Base-by-base conservation (phyloP, 208 protist species). In the Crithidia acanthocephali region DNA sequence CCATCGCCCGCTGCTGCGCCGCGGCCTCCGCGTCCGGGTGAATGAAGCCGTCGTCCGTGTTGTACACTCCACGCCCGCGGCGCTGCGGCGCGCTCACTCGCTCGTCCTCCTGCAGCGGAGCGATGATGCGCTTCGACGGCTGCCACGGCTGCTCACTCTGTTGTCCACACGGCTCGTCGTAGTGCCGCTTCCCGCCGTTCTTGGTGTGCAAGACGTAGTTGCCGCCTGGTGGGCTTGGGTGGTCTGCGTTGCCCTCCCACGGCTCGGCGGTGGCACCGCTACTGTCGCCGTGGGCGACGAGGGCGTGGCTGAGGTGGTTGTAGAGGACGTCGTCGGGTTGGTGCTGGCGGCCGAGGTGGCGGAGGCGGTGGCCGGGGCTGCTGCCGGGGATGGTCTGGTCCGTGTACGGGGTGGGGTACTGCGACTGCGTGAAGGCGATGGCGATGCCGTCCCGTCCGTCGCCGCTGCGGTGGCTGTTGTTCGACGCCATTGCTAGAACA, bases 341-440 rank as follows among this genome's bases (percentile, higher is more conserved):
- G 71, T 82, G 77, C n/a, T 66, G 59, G 9, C 87, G 76, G 40
- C 87, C 85, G 2, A 90, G 63, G 48, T 44, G 75, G 8, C 48
- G 70, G 44, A 65, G 22, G n/a, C 75, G 74, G 58, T 92, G 76
- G 13, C 81, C 85, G 16, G 90, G 87, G 18, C 65, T 80, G 73
- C 85, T 88, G 33, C 90, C 90, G 22, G 87, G 84, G 40, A 95
- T 88, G 33, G 33, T 81, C 48, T 87, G 77, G 69, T 95, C 90
- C 0, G 64, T 68, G 68, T 88, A 90, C 22, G 87, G 81, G 2
- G 87, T 91, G 18, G 87, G 61, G 76, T 95, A 95, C 27, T 74
- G 42, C 15, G 90, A 95, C 32, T 79, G 8, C 6, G 79, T 82
- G 71, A 95, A 95, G 25, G 87, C 90, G 63, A 93, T 79, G 22